phyloP scores from a whole-genome alignment of 164 flowering plant species.

The Stephania cephalantha region DNA sequence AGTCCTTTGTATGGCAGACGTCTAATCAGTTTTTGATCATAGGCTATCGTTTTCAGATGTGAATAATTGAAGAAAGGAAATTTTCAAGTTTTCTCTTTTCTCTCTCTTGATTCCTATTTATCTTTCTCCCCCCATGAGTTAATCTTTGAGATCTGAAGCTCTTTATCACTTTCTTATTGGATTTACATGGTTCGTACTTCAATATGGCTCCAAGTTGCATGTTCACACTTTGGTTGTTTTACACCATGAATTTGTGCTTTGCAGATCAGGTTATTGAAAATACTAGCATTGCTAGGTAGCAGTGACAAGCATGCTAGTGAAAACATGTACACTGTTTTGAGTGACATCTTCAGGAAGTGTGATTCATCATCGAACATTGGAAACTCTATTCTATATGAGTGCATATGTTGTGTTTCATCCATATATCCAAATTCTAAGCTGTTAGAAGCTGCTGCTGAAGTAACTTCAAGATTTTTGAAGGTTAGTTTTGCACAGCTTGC shows the following conservation, averaged over 20 bases:
- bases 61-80: too few relatives aligned
- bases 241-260: conserved; percentile 6
- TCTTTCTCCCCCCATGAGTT: background rate
- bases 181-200: background rate
- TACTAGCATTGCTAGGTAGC: conserved; percentile 75
- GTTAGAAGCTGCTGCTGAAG: conserved; percentile 90
- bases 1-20: too few relatives aligned
- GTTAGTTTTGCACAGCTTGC: conserved; percentile 29
- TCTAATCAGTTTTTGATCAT: too few relatives aligned
- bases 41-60: too few relatives aligned
- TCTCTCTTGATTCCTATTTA: too few relatives aligned
- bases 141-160: background rate
- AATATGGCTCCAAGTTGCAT: background rate
- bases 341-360: conserved; percentile 77
- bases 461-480: conserved; percentile 82
- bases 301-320: conserved; percentile 93
- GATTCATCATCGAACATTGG: conserved; percentile 91
- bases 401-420: conserved; percentile 85
- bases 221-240: conserved; percentile 1
- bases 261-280: conserved; percentile 91
- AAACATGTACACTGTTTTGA: conserved; percentile 79
- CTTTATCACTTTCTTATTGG: background rate
- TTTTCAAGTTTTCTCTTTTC: too few relatives aligned
- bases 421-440: conserved; percentile 75
- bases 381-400: conserved; percentile 88